Evolutionary conservation across 75 land plant genomes (phyloP).

Genomic region (Cryptomeria japonica): DNA sequence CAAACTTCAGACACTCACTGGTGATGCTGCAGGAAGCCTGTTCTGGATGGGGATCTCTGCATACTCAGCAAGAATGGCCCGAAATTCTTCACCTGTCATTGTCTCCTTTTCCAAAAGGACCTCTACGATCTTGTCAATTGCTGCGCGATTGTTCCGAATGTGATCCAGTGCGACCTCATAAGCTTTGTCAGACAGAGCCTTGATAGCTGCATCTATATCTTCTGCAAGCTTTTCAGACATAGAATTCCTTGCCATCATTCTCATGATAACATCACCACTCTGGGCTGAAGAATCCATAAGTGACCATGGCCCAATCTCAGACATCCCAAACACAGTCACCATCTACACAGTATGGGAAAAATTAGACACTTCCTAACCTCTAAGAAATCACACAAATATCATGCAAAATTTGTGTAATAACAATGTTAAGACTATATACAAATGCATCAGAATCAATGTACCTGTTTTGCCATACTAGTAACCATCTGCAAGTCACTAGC

Average conservation of each 20-base stretch:
- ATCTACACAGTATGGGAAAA: constrained; percentile 49
- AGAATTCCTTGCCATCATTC: constrained; percentile 99
- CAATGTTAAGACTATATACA: not conserved
- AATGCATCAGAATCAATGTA: constrained; percentile 7
- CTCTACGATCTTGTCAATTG: constrained; percentile 97
- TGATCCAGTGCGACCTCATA: constrained; percentile 86
- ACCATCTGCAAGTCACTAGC: constrained; percentile 96
- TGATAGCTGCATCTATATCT: constrained; percentile 90
- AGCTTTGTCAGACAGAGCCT: constrained; percentile 82
- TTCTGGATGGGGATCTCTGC: constrained; percentile 88
- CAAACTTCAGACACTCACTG: constrained; percentile 39
- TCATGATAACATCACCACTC: constrained; percentile 95
- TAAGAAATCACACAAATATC: not conserved
- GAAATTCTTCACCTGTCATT: constrained; percentile 86
- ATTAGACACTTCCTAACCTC: not conserved
- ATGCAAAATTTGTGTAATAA: not conserved
- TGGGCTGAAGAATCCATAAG: constrained; percentile 89
- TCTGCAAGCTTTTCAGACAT: constrained; percentile 99
- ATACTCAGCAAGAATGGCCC: constrained; percentile 89
- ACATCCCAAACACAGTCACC: constrained; percentile 98
- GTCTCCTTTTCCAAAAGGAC: constrained; percentile 97
- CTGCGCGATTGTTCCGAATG: constrained; percentile 92
- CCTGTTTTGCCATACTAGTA: constrained; percentile 94
- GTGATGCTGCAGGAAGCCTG: constrained; percentile 52
- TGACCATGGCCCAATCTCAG: constrained; percentile 99